Evolutionary conservation across 176 grass and related monocot species (phyloP).

Genomic region (Elaeis guineensis): DNA sequence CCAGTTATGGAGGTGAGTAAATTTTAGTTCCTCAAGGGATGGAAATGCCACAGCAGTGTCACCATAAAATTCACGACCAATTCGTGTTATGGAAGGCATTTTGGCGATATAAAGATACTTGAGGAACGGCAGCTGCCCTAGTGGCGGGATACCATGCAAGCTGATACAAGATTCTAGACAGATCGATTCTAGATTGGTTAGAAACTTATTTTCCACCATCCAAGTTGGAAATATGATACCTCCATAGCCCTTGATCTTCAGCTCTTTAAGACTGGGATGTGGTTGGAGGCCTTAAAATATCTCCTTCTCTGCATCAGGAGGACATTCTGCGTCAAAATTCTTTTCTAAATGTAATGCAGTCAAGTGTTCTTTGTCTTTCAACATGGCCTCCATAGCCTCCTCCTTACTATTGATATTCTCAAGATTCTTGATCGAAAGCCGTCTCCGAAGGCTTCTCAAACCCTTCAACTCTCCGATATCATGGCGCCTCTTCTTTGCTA

Average conservation of each 20-base stretch:
- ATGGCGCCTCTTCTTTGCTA: not conserved
- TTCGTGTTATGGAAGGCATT: too few species aligned
- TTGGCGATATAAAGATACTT: too few species aligned
- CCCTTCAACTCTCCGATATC: conserved; percentile 4
- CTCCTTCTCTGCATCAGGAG: not conserved
- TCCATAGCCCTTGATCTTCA: too few species aligned
- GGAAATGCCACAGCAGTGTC: too few species aligned
- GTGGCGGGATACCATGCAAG: conserved; percentile 10
- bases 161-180: not conserved
- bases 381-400: not conserved
- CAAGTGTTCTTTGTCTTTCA: not conserved
- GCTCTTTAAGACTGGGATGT: too few species aligned
- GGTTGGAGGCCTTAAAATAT: too few species aligned
- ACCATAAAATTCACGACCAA: too few species aligned
- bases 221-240: too few species aligned
- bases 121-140: not conserved
- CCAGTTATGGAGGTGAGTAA: too few species aligned
- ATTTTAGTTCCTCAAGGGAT: too few species aligned
- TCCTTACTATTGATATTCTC: not conserved
- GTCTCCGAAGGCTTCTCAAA: not conserved
- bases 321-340: too few species aligned
- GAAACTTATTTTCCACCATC: not conserved
- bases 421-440: not conserved
- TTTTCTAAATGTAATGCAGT: too few species aligned
- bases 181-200: conserved; percentile 1